These are phyloP conservation scores for Apium graveolens DNA, from an alignment of 129 eudicot species.

Conservation along the genomic window DNA sequence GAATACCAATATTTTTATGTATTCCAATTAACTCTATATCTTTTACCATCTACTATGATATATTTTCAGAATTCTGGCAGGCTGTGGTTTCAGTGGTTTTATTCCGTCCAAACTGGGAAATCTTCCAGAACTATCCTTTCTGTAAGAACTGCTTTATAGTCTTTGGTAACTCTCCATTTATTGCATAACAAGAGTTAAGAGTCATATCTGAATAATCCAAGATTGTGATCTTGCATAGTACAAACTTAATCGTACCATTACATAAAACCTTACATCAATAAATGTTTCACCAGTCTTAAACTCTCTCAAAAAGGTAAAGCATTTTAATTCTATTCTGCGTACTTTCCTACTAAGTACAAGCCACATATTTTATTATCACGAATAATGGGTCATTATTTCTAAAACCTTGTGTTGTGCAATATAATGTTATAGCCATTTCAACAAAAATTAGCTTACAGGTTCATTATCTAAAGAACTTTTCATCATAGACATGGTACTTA, in stretches of 20 bases:
- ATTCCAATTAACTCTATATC: neutral
- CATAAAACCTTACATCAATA: too few relatives aligned
- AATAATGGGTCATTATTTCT: neutral
- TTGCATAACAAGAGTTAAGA: neutral
- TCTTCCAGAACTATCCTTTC: conserved; percentile 56
- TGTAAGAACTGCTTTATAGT: conserved; percentile 44
- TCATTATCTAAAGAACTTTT: conserved; percentile 56
- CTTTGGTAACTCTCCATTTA: neutral
- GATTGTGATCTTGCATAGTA: neutral
- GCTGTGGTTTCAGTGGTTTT: conserved; percentile 83
- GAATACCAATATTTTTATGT: neutral
- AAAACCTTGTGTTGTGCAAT: neutral
- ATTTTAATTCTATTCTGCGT: too few relatives aligned
- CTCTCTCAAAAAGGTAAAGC: too few relatives aligned
- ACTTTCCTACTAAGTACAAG: neutral
- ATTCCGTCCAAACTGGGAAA: conserved; percentile 79
- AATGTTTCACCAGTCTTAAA: too few relatives aligned
- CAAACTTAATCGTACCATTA: neutral
- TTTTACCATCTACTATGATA: neutral
- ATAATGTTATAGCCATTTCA: conserved; percentile 67
- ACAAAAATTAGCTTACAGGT: conserved; percentile 86
- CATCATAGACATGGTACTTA: conserved; percentile 63
- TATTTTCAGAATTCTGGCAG: conserved; percentile 70
- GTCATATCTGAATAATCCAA: neutral
- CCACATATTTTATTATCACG: neutral